Conservation (phyloP, 306 rosid genomes). For the Medicago arabica region DNA sequence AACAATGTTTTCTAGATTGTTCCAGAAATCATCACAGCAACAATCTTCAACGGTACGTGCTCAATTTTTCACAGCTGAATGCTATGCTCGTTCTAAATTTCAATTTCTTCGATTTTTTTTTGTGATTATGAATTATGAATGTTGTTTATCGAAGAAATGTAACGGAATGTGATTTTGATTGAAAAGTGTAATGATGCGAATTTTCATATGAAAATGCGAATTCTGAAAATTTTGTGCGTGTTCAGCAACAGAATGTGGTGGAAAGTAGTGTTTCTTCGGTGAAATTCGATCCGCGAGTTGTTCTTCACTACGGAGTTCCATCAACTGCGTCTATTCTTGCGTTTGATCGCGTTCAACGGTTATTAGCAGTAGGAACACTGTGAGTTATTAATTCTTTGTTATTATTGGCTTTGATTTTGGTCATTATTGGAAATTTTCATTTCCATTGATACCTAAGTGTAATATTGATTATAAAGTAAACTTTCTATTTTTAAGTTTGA, state of each 20-base stretch:
- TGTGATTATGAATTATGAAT: conserved; percentile 3
- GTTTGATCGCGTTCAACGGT: conserved; percentile 68
- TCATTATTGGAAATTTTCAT: conserved; percentile 27
- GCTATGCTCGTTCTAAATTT: conserved; percentile 23
- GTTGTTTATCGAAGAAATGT: conserved; percentile 3
- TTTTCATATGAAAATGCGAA: not conserved
- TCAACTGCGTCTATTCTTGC: conserved; percentile 81
- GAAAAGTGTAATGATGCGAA: conserved; percentile 21
- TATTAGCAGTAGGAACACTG: conserved; percentile 82
- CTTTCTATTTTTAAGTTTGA: not conserved
- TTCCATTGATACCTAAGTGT: conserved; percentile 24
- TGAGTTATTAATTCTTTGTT: conserved; percentile 49
- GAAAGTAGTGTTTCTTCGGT: conserved; percentile 45
- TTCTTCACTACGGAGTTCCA: conserved; percentile 85
- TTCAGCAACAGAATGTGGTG: conserved; percentile 39
- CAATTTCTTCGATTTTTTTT: not conserved
- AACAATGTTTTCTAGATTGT: conserved; percentile 70
- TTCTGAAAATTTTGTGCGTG: conserved; percentile 28
- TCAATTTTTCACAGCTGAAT: conserved; percentile 29
- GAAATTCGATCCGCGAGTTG: conserved; percentile 65
- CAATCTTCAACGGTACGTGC: conserved; percentile 53
- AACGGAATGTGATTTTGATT: not conserved
- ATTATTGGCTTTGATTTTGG: not conserved
- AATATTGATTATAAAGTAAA: conserved; percentile 8
- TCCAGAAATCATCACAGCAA: conserved; percentile 48